phyloP scores from a whole-genome alignment of 208 protist genomes.

The Trypanosoma brucei region DNA sequence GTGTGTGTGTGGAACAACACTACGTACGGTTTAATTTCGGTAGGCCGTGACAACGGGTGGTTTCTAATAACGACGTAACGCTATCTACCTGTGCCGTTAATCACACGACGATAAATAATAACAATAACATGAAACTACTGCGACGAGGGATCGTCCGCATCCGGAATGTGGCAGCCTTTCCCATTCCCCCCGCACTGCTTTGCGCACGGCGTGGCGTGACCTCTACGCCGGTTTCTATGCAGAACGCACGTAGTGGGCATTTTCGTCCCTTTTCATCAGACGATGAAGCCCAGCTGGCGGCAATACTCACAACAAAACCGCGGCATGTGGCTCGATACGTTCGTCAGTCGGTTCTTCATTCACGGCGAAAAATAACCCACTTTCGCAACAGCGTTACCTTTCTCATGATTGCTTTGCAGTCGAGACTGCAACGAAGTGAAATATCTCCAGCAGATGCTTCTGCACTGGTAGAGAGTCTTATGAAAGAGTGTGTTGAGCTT shows the following conservation, averaged over 20 bases:
- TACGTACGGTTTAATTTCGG: no score
- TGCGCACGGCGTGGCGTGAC: constrained; percentile 1
- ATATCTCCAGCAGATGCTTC: constrained; percentile 69
- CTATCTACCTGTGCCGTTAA: no score
- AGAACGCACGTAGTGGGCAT: constrained; percentile 19
- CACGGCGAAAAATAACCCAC: constrained; percentile 61
- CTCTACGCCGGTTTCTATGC: background rate
- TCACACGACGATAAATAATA: no score
- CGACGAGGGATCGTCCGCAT: no score
- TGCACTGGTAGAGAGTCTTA: constrained; percentile 73
- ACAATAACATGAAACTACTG: no score
- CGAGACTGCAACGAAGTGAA: constrained; percentile 68
- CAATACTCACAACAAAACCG: constrained; percentile 74
- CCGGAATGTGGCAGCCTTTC: no score
- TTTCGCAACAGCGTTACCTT: constrained; percentile 90
- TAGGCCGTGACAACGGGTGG: no score
- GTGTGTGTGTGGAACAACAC: no score
- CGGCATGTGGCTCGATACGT: constrained; percentile 80
- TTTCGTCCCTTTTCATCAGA: constrained; percentile 78
- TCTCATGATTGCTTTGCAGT: constrained; percentile 87
- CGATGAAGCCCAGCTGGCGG: constrained; percentile 72
- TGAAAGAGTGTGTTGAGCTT: constrained; percentile 88
- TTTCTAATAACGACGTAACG: no score
- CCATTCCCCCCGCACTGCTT: background rate
- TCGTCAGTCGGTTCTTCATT: constrained; percentile 79